Percentiles rank a stretch among this genome's conserved stretches.
Conservation (phyloP, 2,329 filamentous ascomycete genomes). For the Paracorniculantispora psalliotae region DNA sequence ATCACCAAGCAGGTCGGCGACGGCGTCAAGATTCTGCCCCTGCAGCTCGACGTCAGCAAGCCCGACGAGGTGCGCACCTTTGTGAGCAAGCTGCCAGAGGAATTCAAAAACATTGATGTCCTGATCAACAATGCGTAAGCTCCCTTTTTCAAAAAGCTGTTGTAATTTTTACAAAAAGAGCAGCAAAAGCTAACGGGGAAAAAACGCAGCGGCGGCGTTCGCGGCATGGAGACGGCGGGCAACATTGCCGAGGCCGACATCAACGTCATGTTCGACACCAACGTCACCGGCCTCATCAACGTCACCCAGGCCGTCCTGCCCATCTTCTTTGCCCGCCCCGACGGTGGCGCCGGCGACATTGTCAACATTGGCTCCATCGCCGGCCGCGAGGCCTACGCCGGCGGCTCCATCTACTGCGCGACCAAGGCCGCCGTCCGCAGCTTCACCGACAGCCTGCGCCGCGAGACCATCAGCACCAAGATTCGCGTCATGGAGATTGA, state of each 20-base stretch:
- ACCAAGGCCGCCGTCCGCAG: conserved; percentile 83
- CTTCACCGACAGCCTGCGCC: conserved; percentile 78
- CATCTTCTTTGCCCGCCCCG: conserved; percentile 69
- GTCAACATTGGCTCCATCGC: conserved; percentile 93
- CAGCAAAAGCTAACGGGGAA: conserved; percentile 11
- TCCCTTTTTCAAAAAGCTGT: not conserved
- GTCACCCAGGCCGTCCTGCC: conserved; percentile 90
- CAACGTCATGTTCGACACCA: conserved; percentile 82
- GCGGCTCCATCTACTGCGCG: conserved; percentile 88
- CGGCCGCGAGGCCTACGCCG: conserved; percentile 79
- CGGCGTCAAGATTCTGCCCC: conserved; percentile 75
- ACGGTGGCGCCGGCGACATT: conserved; percentile 82
- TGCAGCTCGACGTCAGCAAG: conserved; percentile 83
- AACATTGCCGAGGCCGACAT: conserved; percentile 80
- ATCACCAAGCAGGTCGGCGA: conserved; percentile 72
- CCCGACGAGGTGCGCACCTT: conserved; percentile 69
- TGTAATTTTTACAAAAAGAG: not conserved
- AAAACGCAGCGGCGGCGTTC: conserved; percentile 69
- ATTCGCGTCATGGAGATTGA: conserved; percentile 86
- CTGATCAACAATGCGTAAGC: conserved; percentile 93
- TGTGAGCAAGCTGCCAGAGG: conserved; percentile 67
- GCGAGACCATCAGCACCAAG: conserved; percentile 74
- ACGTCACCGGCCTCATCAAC: conserved; percentile 91
- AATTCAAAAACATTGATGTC: conserved; percentile 80
- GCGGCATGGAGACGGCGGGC: conserved; percentile 79